Evolutionary conservation across 2,329 filamentous ascomycete species (phyloP), one percentile per base, ranked within the genome.

Genomic region (Lecanicillium sp.): DNA sequence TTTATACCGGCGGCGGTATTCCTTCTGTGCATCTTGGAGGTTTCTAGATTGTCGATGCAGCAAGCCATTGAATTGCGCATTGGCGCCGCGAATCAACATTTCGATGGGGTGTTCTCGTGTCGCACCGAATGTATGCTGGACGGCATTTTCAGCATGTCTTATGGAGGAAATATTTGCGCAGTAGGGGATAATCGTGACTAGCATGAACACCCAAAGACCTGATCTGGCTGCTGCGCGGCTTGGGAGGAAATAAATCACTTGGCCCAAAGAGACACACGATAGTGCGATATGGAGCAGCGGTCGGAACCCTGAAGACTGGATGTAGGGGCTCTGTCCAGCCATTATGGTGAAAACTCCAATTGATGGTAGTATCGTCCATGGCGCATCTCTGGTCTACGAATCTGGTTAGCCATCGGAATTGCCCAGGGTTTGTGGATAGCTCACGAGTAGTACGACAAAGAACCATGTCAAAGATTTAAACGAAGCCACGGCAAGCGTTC

Each of bases 1-100:
- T 0, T 51, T 52, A 48, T 77, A 75, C 17, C 72, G 63, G 2
- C 64, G 63, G 8, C 52, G 60, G 45, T 78, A 78, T 51, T 75
- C 71, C 0, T 41, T 44, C 0, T 55, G 43, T 0, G 71, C 73
- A 1, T 57, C 62, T 2, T 53, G 19, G n/a, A 62, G 64, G 0
- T 51, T 67, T 11, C 49, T 55, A 0, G 72, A 74, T 43, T 75
- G 72, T 1, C 58, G 58, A 17, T 53, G 27, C 0, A 69, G 10
- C 3, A 69, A 23, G 1, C 8, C 19, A 0, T 64, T 50, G 20
- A 74, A 72, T 0, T 56, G 38, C 0, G 17, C 15, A 5, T 56
- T 59, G 0, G 66, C 66, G 2, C 54, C 47, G 0, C 52, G 49
- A 2, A 61, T 56, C 1, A 73, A 48, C 0, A 47, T 24, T 32